These are phyloP conservation scores for Favolaschia claudopus DNA, from an alignment of 768 basidiomycete genomes.

Conservation along the genomic window DNA sequence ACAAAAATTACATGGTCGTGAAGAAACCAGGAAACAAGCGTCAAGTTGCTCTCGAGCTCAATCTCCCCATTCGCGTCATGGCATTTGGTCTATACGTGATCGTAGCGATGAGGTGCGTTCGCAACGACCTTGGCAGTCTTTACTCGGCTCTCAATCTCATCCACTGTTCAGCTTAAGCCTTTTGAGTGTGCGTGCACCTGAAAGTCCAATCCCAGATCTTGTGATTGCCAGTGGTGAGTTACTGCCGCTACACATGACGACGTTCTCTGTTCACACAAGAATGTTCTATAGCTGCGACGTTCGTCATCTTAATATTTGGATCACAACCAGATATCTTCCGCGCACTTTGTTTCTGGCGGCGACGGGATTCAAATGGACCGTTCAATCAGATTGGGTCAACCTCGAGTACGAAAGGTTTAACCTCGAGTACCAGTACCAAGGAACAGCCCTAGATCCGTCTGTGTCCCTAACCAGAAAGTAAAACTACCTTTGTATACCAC, in stretches of 20 bases:
- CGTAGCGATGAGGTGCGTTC: constrained; percentile 48
- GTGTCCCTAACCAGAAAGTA: no score
- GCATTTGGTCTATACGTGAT: constrained; percentile 53
- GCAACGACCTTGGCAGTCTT: background rate
- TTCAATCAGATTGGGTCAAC: constrained; percentile 2
- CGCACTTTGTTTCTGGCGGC: constrained; percentile 46
- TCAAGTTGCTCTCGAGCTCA: constrained; percentile 45
- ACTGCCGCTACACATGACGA: background rate
- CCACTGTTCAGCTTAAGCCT: constrained; percentile 53
- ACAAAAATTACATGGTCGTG: constrained; percentile 39
- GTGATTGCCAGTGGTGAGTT: constrained; percentile 53
- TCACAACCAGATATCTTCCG: constrained; percentile 49
- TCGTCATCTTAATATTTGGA: no score
- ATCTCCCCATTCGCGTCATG: constrained; percentile 53
- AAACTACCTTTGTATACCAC: no score
- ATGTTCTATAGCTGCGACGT: constrained; percentile 45
- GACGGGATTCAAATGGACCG: background rate
- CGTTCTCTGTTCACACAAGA: background rate
- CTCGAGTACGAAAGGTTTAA: background rate
- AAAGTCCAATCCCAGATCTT: constrained; percentile 55
- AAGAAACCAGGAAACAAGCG: constrained; percentile 31
- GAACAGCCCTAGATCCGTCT: no score
- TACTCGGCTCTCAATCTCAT: background rate
- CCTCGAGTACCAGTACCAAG: no score
- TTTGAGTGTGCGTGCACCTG: constrained; percentile 50